Evolutionary conservation across 331 rosid species (phyloP).

Genomic region (Prunus yedoensis): DNA sequence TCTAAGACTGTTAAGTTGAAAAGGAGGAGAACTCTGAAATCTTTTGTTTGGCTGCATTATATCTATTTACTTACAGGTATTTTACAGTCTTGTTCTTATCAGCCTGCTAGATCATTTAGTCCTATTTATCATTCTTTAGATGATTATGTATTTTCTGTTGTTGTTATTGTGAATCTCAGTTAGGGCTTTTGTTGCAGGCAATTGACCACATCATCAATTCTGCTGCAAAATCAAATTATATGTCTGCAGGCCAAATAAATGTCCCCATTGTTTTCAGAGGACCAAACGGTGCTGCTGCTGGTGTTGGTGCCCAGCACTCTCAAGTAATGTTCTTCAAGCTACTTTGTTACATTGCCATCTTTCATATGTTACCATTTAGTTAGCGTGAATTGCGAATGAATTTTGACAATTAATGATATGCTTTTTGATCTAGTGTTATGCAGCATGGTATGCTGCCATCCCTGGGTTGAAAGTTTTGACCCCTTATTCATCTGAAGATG

Average conservation of each 20-base stretch:
- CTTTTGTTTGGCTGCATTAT: background rate
- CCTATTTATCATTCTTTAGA: background rate
- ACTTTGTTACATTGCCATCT: background rate
- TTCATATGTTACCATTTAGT: background rate
- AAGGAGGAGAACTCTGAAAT: background rate
- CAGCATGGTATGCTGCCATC: conserved; percentile 79
- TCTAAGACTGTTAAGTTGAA: background rate
- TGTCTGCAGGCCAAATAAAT: conserved; percentile 91
- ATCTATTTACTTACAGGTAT: background rate
- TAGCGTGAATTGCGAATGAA: background rate
- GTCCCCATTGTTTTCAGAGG: conserved; percentile 99
- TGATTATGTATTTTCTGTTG: background rate
- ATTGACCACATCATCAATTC: conserved; percentile 98
- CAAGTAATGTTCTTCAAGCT: conserved; percentile 52
- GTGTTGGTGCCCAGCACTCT: conserved; percentile 99
- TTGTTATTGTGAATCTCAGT: conserved; percentile 7
- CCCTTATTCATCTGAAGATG: conserved; percentile 97
- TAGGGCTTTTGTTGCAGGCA: conserved; percentile 53
- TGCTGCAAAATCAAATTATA: conserved; percentile 93
- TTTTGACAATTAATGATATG: conserved; percentile 1
- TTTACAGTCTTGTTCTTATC: background rate
- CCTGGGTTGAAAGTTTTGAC: conserved; percentile 94
- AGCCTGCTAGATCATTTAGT: background rate
- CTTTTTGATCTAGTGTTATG: conserved; percentile 71
- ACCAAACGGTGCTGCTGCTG: conserved; percentile 99